Conservation (phyloP, 2,329 filamentous ascomycete species). For the Aspergillus felis region DNA sequence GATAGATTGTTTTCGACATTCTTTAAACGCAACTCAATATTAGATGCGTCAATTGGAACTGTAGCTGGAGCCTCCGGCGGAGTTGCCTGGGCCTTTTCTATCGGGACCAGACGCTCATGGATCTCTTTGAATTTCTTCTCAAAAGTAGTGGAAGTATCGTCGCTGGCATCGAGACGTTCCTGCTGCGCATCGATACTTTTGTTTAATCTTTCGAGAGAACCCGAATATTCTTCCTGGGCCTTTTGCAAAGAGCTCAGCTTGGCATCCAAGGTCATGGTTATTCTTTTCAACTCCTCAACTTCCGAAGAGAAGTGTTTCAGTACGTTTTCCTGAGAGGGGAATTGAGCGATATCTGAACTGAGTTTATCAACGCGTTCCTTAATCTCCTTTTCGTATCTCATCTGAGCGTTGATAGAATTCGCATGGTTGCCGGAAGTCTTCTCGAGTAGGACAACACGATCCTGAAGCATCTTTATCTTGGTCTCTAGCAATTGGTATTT, state of each 20-base stretch:
- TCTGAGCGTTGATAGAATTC: constrained; percentile 2
- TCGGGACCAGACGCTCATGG: neutral
- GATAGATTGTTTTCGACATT: neutral
- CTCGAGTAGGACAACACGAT: neutral
- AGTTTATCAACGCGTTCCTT: neutral
- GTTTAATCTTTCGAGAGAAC: neutral
- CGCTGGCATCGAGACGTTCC: neutral
- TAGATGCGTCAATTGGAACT: neutral
- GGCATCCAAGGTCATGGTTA: neutral
- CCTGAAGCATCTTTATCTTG: constrained; percentile 4
- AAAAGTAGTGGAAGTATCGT: neutral
- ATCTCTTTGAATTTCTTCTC: neutral
- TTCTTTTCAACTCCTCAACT: constrained; percentile 1
- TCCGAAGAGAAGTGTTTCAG: neutral
- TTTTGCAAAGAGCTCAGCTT: constrained; percentile 4
- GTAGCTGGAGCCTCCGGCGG: neutral
- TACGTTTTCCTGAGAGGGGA: neutral
- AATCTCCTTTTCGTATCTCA: neutral
- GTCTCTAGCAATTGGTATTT: neutral
- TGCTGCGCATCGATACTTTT: constrained; percentile 4
- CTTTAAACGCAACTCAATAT: neutral
- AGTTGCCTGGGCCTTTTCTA: neutral
- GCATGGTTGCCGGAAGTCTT: neutral
- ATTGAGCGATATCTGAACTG: neutral
- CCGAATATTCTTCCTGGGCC: constrained; percentile 1